phyloP scores from a whole-genome alignment of 148 eudicot genomes.

The Rhododendron williamsianum region DNA sequence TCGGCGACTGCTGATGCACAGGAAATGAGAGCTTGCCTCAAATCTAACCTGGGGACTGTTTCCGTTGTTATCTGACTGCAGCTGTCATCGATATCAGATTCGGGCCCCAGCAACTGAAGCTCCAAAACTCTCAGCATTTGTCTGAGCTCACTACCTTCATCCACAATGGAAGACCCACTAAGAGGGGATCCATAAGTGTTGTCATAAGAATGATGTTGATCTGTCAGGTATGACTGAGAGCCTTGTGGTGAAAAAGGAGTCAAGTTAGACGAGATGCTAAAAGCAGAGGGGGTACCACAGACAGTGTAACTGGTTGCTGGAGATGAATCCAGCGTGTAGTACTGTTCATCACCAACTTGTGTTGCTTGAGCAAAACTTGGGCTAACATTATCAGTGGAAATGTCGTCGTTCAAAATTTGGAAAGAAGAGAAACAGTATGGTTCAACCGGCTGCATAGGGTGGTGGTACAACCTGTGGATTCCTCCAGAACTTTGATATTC shows the following conservation, averaged over 20 bases:
- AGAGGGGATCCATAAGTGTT: constrained; percentile 65
- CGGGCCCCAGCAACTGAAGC: constrained; percentile 51
- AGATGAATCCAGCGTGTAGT: constrained; percentile 64
- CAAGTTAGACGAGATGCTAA: constrained; percentile 59
- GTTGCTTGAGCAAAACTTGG: constrained; percentile 20
- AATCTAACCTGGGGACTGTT: constrained; percentile 39
- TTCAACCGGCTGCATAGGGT: constrained; percentile 32
- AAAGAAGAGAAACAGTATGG: constrained; percentile 34
- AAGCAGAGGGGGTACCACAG: constrained; percentile 50
- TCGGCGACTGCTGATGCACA: constrained; percentile 64
- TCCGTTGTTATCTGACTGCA: constrained; percentile 33
- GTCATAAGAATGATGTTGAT: constrained; percentile 52
- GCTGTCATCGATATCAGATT: constrained; percentile 33
- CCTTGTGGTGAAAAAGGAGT: constrained; percentile 65
- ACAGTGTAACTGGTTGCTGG: constrained; percentile 34
- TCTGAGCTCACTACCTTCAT: constrained; percentile 38
- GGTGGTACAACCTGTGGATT: constrained; percentile 37
- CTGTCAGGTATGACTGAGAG: constrained; percentile 63
- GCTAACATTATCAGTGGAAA: constrained; percentile 23
- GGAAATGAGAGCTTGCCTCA: constrained; percentile 49
- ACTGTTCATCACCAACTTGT: constrained; percentile 41
- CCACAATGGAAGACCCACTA: constrained; percentile 58
- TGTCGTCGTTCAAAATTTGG: constrained; percentile 30
- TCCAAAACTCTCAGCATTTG: constrained; percentile 48
- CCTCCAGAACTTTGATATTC: constrained; percentile 27